These are phyloP conservation scores for Xylaria hypoxylon DNA, from an alignment of 2,329 filamentous ascomycete genomes.

Conservation along the genomic window DNA sequence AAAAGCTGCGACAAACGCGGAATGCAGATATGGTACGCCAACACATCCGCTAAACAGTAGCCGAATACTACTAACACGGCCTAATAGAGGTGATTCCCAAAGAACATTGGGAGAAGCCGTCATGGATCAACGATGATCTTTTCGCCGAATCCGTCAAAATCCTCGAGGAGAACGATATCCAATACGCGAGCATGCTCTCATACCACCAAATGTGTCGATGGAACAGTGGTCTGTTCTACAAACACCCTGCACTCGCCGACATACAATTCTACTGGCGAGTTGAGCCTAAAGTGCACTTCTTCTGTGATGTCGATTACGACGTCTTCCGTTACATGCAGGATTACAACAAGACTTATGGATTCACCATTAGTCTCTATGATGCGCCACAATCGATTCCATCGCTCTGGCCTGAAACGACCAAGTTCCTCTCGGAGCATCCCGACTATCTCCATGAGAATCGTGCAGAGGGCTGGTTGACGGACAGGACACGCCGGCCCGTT, in stretches of 20 bases:
- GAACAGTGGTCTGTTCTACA: slow-evolving; percentile 99
- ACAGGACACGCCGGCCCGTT: slow-evolving; percentile 79
- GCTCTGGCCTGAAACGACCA: slow-evolving; percentile 94
- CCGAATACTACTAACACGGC: slow-evolving; percentile 49
- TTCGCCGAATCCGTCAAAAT: slow-evolving; percentile 87
- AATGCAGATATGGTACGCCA: slow-evolving; percentile 81
- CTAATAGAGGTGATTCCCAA: slow-evolving; percentile 85
- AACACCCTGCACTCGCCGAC: slow-evolving; percentile 86
- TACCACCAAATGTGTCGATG: slow-evolving; percentile 99
- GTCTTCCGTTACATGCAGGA: slow-evolving; percentile 98
- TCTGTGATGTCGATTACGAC: slow-evolving; percentile 98
- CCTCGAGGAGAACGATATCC: slow-evolving; percentile 84
- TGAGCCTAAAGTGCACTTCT: slow-evolving; percentile 98
- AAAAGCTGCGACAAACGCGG: slow-evolving; percentile 84
- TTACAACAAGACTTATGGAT: slow-evolving; percentile 98
- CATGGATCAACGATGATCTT: slow-evolving; percentile 91
- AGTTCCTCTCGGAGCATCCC: slow-evolving; percentile 88
- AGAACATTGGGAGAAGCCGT: slow-evolving; percentile 92
- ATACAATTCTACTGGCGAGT: slow-evolving; percentile 98
- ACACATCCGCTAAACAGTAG: slow-evolving; percentile 8
- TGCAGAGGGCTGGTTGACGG: slow-evolving; percentile 87
- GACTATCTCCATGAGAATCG: slow-evolving; percentile 85
- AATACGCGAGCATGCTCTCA: slow-evolving; percentile 88
- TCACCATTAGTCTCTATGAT: slow-evolving; percentile 98
- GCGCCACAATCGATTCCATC: slow-evolving; percentile 85